Base-by-base conservation (phyloP, 768 basidiomycete genomes). In the Pleurotus salmoneostramineus region DNA sequence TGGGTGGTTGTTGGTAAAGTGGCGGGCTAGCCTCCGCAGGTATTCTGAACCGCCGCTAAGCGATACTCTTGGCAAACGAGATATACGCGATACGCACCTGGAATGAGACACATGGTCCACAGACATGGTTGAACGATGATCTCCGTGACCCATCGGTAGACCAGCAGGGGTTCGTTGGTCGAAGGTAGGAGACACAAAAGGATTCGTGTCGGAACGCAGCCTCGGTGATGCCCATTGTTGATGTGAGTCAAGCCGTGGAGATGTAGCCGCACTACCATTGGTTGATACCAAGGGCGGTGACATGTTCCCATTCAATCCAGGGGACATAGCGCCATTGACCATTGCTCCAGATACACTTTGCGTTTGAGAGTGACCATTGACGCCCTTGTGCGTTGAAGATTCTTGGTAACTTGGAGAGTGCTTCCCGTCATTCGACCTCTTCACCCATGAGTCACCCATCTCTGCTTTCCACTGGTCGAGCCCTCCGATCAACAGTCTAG, bases 401-500 rank as follows among this genome's bases (percentile, higher is more conserved):
- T 66, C 46, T 65, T 64, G 66, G 66, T 32, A 8, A 60, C 48
- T 47, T 64, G 68, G 58, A 60, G 65, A 5, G 68, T 58, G 45
- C 71, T 58, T 63, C 69, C 62, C 52, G 64, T 50, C 52, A 12
- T 10, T 40, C 14, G 36, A 37, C 52, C 52, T 12, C 37, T 27
- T 37, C 52, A 78, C 66, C 56, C 72, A 73, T 1, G 68, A 68
- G 14, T 76, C 77, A 1, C 83, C 79, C 49, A 89, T 69, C 47
- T 82, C 80, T 50, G 68, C 74, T 65, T 80, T 84, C 94, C 95
- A 98, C 3, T 86, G 91, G 49, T 87, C 81, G 48, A 93, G 74
- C 1, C 96, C 96, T 3, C 95, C 96, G 4, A 88, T 77, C 27
- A 98, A 82, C 61, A 97, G 71, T 70, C 94, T 83, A 0, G 96